A percentile compares a stretch with the other conserved stretches of the same genome.
These are phyloP conservation scores for Collybiopsis confluens DNA, from an alignment of 768 basidiomycete genomes.

Conservation along the genomic window DNA sequence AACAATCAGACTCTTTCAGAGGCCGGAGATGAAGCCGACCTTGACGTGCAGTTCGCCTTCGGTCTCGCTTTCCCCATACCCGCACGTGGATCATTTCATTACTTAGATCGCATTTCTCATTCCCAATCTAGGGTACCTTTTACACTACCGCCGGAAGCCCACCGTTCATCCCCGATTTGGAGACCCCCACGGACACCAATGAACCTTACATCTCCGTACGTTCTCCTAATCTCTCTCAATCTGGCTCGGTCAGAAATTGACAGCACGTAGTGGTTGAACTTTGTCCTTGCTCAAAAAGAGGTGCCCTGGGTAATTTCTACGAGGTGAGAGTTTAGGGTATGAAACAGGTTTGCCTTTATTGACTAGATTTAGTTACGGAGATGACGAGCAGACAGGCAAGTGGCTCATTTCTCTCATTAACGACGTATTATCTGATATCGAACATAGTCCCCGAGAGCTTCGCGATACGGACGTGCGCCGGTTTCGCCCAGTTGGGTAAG, in stretches of 20 bases:
- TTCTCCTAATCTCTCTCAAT: not conserved
- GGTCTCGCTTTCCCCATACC: constrained; percentile 65
- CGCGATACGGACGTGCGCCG: constrained; percentile 53
- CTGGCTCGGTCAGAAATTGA: constrained; percentile 10
- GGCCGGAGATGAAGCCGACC: constrained; percentile 61
- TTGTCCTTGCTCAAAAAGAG: constrained; percentile 39
- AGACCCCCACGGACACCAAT: constrained; percentile 37
- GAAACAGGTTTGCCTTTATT: not conserved
- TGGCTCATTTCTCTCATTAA: not conserved
- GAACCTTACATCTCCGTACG: constrained; percentile 45
- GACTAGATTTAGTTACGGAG: constrained; percentile 47
- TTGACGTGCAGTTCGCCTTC: constrained; percentile 65
- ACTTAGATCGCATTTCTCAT: too few species aligned
- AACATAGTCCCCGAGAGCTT: constrained; percentile 50
- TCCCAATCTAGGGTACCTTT: constrained; percentile 37
- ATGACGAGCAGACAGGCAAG: constrained; percentile 66
- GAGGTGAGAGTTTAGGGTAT: not conserved
- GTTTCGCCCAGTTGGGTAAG: constrained; percentile 64
- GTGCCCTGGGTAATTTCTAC: constrained; percentile 64
- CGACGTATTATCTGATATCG: not conserved
- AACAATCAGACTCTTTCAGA: constrained; percentile 50
- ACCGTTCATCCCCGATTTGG: constrained; percentile 47
- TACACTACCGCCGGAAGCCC: constrained; percentile 62
- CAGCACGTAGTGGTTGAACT: constrained; percentile 53
- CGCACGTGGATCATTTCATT: constrained; percentile 7